Percentiles rank a stretch among this genome's conserved stretches.
These are phyloP conservation scores for Solanum chaucha DNA, from an alignment of 257 asterid genomes.

Conservation along the genomic window DNA sequence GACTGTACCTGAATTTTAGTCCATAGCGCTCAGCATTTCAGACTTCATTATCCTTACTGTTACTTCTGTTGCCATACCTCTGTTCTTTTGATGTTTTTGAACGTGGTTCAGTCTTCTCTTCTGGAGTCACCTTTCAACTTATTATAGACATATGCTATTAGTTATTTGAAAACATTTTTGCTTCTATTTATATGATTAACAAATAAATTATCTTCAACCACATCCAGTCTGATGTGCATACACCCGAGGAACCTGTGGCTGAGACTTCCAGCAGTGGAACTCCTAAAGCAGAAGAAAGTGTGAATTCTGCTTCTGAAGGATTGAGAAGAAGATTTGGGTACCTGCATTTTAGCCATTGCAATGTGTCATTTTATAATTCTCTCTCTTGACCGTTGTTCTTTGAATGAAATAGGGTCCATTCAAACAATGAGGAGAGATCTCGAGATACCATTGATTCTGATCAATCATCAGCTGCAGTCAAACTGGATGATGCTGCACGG, in stretches of 20 bases:
- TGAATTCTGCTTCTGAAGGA: conserved; percentile 47
- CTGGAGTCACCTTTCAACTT: not conserved
- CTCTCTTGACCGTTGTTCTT: conserved; percentile 6
- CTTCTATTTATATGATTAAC: conserved; percentile 1
- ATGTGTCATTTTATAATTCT: not conserved
- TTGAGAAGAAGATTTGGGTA: conserved; percentile 79
- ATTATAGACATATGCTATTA: not conserved
- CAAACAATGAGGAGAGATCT: conserved; percentile 28
- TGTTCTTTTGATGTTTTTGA: not conserved
- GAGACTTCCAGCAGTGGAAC: conserved; percentile 28
- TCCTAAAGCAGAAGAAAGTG: conserved; percentile 38
- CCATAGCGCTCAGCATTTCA: not conserved
- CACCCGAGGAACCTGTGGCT: conserved; percentile 27
- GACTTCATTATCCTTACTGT: not conserved
- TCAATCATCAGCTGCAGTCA: conserved; percentile 36
- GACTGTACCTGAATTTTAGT: not conserved
- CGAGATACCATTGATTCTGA: conserved; percentile 27
- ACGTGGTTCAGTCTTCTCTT: not conserved
- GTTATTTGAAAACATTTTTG: not conserved
- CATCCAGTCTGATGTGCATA: conserved; percentile 33
- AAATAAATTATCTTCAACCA: conserved; percentile 8
- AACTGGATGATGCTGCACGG: conserved; percentile 74
- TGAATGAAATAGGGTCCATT: conserved; percentile 37
- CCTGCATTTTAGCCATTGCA: not conserved
- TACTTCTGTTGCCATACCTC: not conserved